Evolutionary conservation across 1,284 basidiomycete species (phyloP), one percentile per base, ranked within the genome.

Genomic region (Prillingera fragicola): DNA sequence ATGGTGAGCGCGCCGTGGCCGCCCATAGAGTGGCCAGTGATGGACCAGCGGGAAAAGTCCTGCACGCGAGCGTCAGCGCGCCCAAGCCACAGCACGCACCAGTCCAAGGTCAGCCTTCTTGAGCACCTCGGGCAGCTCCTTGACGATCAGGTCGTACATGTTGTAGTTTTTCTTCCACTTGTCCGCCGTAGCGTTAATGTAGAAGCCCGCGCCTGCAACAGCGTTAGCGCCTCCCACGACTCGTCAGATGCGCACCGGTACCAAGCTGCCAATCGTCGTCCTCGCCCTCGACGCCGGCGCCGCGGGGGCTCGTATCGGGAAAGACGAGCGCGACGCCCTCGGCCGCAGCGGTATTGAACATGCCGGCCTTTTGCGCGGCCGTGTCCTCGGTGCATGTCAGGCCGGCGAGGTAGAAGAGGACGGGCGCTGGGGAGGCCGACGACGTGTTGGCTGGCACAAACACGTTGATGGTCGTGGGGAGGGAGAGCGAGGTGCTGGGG

Each of bases 331-430:
- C 92, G 46, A 99, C 84, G 4, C 84, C 84, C 60, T 91, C 81
- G 26, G 80, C 75, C 3, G 86, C 80, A 1, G 91, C 90, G 22
- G 83, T 80, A 22, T 80, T 78, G 37, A 94, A 74, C 71, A 95
- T 88, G 8, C 79, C 80, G 21, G 86, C 89, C 69, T 96, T 95
- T 72, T 91, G 87, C 1, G 90, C 80, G 0, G 87, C 94, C 48
- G 88, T 97, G 67, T 97, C 94, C 69, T 97, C 95, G 13, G 83
- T 97, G 72, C 95, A 98, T 1, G 88, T 91, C 45, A 99, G 70
- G 3, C 94, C 94, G 3, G 92, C 83, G 35, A 99, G 83, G 70
- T 90, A 98, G 58, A 87, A 79, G 8, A 99, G 75, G 3, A 94
- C 74, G 0, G 92, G 91, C 1, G 84, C 85, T 52, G 85, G 82